Evolutionary conservation across 2,329 filamentous ascomycete genomes (phyloP), one percentile per base, ranked within the genome.

Genomic region (Epichloe sibirici): DNA sequence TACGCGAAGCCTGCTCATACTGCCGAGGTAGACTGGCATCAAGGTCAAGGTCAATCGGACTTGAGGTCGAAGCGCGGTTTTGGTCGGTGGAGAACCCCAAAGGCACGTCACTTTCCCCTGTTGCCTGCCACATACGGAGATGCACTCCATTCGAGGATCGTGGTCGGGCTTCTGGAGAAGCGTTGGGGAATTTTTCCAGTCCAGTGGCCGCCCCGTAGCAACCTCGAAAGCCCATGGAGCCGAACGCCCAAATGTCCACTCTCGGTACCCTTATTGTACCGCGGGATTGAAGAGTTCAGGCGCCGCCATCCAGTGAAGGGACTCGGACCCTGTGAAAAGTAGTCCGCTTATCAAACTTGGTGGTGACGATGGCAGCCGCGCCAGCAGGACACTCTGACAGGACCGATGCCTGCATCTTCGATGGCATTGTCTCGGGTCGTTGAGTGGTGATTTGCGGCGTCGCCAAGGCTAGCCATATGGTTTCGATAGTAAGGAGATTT

Each of bases 221-320:
- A 91, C 86, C 66, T 93, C 88, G 61, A 81, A 89, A 2, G 89
- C 75, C 66, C 66, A 90, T 86, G 55, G 86, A 86, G 2, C 87
- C 88, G 64, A 88, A 90, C 2, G 88, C 86, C 88, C 88, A 93
- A 51, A 90, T 89, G 60, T 93, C 88, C 42, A 86, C 81, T 61
- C 62, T 85, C 83, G n/a, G 81, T 83, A 53, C 83, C 83, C 83
- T 63, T 86, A 86, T 5, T 81, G 80, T 11, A 77, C 73, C 4
- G 77, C 73, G 39, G 77, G 73, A 53, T 84, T 79, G 59, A 86
- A 83, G 11, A 91, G 74, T 61, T 93, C 88, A 0, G 85, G 86
- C 0, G 88, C 86, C 0, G 88, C 86, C 87, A 91, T 90, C 85
- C 87, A 93, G 66, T 90, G 83, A 2, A 85, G 83, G 0, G 88